phyloP scores from a whole-genome alignment of 192 early-diverging fungal genomes.

The Neocallimastix lanati region DNA sequence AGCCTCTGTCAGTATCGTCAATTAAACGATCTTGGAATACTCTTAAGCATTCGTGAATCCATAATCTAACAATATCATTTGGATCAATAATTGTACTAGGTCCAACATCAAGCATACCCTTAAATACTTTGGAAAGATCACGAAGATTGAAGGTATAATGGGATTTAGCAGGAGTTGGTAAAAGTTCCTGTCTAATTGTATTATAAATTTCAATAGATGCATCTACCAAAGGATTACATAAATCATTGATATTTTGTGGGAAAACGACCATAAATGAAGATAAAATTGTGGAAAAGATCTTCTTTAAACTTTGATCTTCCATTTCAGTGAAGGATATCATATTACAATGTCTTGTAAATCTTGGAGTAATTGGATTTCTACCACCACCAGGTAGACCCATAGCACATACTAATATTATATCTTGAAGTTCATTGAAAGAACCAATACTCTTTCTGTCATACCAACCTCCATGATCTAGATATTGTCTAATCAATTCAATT shows the following conservation, averaged over 20 bases:
- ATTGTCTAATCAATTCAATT: slow-evolving; percentile 35
- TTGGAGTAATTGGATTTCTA: slow-evolving; percentile 26
- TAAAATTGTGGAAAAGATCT: slow-evolving; percentile 32
- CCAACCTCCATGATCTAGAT: slow-evolving; percentile 44
- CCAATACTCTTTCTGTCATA: slow-evolving; percentile 37
- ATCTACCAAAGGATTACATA: slow-evolving; percentile 18
- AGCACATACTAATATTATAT: slow-evolving; percentile 36
- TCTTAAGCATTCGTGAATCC: slow-evolving; percentile 35
- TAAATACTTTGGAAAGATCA: slow-evolving; percentile 33
- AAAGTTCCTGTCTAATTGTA: slow-evolving; percentile 25
- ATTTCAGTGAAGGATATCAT: slow-evolving; percentile 27
- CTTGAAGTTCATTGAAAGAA: slow-evolving; percentile 39
- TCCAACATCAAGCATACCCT: slow-evolving; percentile 23
- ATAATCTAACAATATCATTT: slow-evolving; percentile 25
- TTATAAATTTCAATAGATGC: slow-evolving; percentile 30
- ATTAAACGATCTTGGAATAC: slow-evolving; percentile 38
- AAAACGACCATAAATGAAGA: slow-evolving; percentile 30
- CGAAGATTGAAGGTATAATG: slow-evolving; percentile 44
- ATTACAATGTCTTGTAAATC: slow-evolving; percentile 37
- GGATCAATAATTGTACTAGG: slow-evolving; percentile 16
- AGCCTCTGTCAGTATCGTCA: slow-evolving; percentile 29
- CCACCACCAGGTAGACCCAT: slow-evolving; percentile 44
- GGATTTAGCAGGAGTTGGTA: slow-evolving; percentile 36
- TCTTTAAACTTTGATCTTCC: slow-evolving; percentile 25
- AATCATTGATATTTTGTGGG: slow-evolving; percentile 8